Evolutionary conservation across 441 rosid genomes (phyloP), one percentile per base, ranked within the genome.

Genomic region (Omphalea diandra): DNA sequence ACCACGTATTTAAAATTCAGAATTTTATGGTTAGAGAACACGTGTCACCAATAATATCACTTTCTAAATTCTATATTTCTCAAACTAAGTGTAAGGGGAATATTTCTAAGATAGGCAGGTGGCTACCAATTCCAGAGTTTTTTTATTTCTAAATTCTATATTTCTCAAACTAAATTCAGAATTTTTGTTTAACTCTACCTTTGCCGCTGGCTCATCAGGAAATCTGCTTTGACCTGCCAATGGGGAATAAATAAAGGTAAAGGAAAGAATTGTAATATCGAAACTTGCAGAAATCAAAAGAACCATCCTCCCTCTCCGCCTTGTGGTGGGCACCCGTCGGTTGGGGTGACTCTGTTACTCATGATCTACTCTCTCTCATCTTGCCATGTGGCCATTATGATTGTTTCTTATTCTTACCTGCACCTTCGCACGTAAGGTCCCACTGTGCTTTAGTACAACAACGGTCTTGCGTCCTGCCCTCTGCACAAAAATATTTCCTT

Each of bases 281-380:
- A 64, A 64, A 65, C 60, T 52, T 58, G 77, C 18, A 46, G 56
- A 46, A 43, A 24, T 36, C 31, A 35, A 47, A 69, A 69, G 50
- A 4, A 8, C 33, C 55, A 33, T 24, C 61, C 33, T 62, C 29
- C 17, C 61, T 53, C 57, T 10, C 38, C 56, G 35, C n/a, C 14
- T 20, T 29, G 41, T 12, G 64, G 70, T 59, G 38, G 43, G 35
- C 22, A 22, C 11, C 32, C 5, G 20, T 36, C 46, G 32, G 68
- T 0, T 22, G 62, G 2, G 26, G 24, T 32, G 71, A 44, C 29
- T 38, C 63, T 61, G 61, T 46, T 43, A 0, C 75, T 55, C 46
- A 17, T 43, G 67, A 56, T 41, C 41, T 33, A 67, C 76, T 62
- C 75, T 47, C n/a, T n/a, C 40, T 35, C 7, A 10, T 47, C 46